These are phyloP conservation scores for Rehmannia glutinosa DNA, from an alignment of 257 asterid genomes.

Conservation along the genomic window DNA sequence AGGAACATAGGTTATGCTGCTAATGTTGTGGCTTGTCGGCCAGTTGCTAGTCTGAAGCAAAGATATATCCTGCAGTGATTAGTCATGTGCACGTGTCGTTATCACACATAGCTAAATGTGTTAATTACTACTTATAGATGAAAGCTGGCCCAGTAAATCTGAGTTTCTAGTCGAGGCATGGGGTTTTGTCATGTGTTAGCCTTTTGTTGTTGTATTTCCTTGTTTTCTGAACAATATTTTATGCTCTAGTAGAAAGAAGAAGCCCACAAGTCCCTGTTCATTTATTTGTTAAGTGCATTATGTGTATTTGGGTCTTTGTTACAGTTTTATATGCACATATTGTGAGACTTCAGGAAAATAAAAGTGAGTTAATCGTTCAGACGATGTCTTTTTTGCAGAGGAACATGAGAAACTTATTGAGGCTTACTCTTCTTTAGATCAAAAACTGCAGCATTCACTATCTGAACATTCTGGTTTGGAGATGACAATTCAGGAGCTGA, in stretches of 20 bases:
- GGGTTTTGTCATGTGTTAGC: neutral
- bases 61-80: neutral
- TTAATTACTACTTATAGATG: too few species aligned
- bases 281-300: neutral
- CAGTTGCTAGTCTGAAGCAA: too few species aligned
- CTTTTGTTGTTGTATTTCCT: neutral
- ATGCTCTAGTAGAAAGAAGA: neutral
- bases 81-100: too few species aligned
- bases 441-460: constrained; percentile 66
- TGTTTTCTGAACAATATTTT: neutral
- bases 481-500: constrained; percentile 61
- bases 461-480: constrained; percentile 57
- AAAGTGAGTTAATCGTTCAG: constrained; percentile 9
- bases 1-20: too few species aligned
- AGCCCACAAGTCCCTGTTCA: neutral
- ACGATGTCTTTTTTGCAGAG: constrained; percentile 36
- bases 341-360: neutral
- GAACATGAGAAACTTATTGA: constrained; percentile 80
- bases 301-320: neutral
- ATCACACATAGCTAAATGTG: too few species aligned
- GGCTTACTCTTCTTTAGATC: constrained; percentile 56
- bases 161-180: neutral
- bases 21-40: too few species aligned
- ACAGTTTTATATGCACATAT: neutral
- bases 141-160: neutral